Evolutionary conservation across 257 asterid species (phyloP).

Genomic region (Penstemon eatonii): DNA sequence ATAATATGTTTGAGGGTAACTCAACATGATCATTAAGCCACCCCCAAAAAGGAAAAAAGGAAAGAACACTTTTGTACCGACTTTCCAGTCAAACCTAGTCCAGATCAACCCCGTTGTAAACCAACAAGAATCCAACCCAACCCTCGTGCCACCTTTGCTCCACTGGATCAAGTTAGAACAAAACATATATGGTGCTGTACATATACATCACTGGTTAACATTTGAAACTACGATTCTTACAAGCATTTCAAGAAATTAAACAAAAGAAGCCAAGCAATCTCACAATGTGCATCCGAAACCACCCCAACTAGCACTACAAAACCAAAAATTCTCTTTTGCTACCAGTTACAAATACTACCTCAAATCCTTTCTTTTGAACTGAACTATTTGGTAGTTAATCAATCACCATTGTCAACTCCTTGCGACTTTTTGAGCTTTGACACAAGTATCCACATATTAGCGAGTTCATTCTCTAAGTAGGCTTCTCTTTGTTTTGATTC

Average conservation of each 20-base stretch:
- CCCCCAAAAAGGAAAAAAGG: not conserved
- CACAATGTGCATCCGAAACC: slow-evolving; percentile 13
- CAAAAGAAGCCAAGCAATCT: slow-evolving; percentile 22
- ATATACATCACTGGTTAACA: slow-evolving; percentile 25
- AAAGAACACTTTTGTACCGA: too few relatives aligned
- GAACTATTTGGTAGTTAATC: slow-evolving; percentile 40
- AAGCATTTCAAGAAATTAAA: slow-evolving; percentile 14
- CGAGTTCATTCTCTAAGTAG: slow-evolving; percentile 91
- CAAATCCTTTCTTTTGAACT: not conserved
- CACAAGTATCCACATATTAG: slow-evolving; percentile 95
- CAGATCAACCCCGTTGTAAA: not conserved
- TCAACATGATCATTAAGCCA: too few relatives aligned
- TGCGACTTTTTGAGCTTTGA: slow-evolving; percentile 79
- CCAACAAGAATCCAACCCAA: slow-evolving; percentile 4
- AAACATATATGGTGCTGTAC: slow-evolving; percentile 15
- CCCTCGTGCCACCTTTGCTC: slow-evolving; percentile 10
- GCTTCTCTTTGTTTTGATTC: slow-evolving; percentile 95
- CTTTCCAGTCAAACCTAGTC: too few relatives aligned
- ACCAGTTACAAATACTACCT: slow-evolving; percentile 23
- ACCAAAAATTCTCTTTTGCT: slow-evolving; percentile 26
- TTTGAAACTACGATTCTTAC: slow-evolving; percentile 21
- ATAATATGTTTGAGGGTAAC: too few relatives aligned
- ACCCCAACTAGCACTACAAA: slow-evolving; percentile 32
- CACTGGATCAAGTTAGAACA: not conserved
- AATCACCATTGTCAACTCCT: slow-evolving; percentile 48